These are phyloP conservation scores for Breynia disticha DNA, from an alignment of 441 rosid genomes.

Conservation along the genomic window DNA sequence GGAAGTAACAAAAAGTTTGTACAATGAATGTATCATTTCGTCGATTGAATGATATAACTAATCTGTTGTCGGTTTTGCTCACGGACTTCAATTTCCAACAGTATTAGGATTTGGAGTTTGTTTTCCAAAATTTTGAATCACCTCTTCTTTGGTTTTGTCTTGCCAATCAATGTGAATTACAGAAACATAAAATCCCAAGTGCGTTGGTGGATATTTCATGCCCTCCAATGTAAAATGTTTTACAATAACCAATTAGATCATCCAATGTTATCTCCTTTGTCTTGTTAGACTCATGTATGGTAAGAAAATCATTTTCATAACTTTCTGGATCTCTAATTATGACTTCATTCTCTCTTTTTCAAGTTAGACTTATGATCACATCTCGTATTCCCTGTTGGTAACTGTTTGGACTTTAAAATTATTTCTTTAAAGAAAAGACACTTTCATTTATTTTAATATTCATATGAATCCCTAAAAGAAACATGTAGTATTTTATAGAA, in stretches of 20 bases:
- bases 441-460: not conserved
- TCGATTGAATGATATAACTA: not conserved
- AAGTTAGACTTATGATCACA: conserved; percentile 14
- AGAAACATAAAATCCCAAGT: conserved; percentile 40
- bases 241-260: conserved; percentile 38
- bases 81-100: conserved; percentile 27
- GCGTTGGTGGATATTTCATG: conserved; percentile 29
- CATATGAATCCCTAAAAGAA: too few relatives aligned
- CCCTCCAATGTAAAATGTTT: conserved; percentile 32
- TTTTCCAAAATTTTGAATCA: conserved; percentile 22
- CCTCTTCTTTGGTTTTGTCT: conserved; percentile 32
- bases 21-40: not conserved
- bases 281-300: conserved; percentile 19
- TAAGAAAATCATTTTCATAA: conserved; percentile 13
- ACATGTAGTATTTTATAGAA: too few relatives aligned
- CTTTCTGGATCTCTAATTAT: conserved; percentile 9
- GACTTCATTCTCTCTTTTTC: conserved; percentile 20
- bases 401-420: conserved; percentile 19
- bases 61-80: conserved; percentile 6
- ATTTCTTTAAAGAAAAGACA: conserved; percentile 8
- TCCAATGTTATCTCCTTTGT: conserved; percentile 22
- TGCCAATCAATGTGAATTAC: conserved; percentile 39
- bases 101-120: conserved; percentile 22
- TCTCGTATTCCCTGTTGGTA: conserved; percentile 19
- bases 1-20: conserved; percentile 1